phyloP scores from a whole-genome alignment of 2,329 filamentous ascomycete genomes.

The Fusarium sublunatum region DNA sequence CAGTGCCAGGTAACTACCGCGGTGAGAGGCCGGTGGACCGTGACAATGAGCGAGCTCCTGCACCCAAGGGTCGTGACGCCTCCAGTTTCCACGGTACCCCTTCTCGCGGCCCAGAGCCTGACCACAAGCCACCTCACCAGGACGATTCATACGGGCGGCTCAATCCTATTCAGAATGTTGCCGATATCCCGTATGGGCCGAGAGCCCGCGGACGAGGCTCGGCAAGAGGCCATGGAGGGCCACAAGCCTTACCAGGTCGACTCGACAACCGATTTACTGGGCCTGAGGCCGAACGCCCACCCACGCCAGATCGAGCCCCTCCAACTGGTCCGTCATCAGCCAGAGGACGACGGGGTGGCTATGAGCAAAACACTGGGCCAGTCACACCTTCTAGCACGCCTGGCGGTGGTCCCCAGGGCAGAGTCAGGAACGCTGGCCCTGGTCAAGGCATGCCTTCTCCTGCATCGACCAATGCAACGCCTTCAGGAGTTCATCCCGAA shows the following conservation, averaged over 20 bases:
- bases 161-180: slow-evolving; percentile 61
- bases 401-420: slow-evolving; percentile 52
- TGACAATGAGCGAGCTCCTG: slow-evolving; percentile 46
- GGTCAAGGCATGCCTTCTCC: slow-evolving; percentile 42
- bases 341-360: slow-evolving; percentile 59
- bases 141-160: slow-evolving; percentile 73
- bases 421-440: slow-evolving; percentile 54
- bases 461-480: slow-evolving; percentile 41
- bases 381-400: slow-evolving; percentile 46
- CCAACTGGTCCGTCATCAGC: slow-evolving; percentile 65
- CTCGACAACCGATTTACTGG: slow-evolving; percentile 57
- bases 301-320: slow-evolving; percentile 63
- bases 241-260: slow-evolving; percentile 54
- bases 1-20: slow-evolving; percentile 45
- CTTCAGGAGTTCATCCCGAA: slow-evolving; percentile 61
- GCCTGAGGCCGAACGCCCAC: slow-evolving; percentile 55
- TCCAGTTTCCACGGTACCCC: slow-evolving; percentile 53
- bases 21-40: slow-evolving; percentile 56
- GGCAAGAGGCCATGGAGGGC: slow-evolving; percentile 51
- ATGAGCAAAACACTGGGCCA: slow-evolving; percentile 52
- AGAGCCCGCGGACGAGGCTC: slow-evolving; percentile 61
- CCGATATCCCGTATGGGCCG: slow-evolving; percentile 67
- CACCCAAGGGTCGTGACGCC: slow-evolving; percentile 56
- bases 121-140: slow-evolving; percentile 64
- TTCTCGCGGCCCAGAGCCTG: slow-evolving; percentile 57